phyloP scores from a whole-genome alignment of 345 rosid genomes.

The Triadica sebifera region DNA sequence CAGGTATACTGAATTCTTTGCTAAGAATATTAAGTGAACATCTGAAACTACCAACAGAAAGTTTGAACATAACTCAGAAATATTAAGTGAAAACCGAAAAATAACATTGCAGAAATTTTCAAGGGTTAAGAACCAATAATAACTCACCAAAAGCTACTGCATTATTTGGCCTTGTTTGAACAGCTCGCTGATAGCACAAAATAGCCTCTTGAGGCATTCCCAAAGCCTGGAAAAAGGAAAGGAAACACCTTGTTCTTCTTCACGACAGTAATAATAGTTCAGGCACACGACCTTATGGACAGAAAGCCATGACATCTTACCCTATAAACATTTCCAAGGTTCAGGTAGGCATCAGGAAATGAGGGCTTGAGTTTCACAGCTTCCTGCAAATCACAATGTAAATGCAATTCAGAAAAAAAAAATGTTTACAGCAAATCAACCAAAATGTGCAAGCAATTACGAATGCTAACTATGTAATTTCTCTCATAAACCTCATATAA shows the following conservation, averaged over 20 bases:
- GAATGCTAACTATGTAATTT: neutral
- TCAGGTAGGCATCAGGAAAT: conserved; percentile 92
- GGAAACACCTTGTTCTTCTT: conserved; percentile 38
- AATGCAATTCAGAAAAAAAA: too few relatives aligned
- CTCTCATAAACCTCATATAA: neutral
- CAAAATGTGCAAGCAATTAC: neutral
- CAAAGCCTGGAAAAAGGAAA: conserved; percentile 67
- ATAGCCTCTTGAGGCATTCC: conserved; percentile 96
- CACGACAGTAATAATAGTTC: conserved; percentile 20
- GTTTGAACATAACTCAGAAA: neutral
- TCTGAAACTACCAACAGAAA: too few relatives aligned
- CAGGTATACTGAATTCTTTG: neutral
- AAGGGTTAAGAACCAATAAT: neutral
- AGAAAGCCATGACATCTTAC: conserved; percentile 46
- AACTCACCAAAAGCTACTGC: conserved; percentile 85
- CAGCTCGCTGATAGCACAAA: conserved; percentile 81
- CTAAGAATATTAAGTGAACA: neutral
- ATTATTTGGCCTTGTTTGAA: conserved; percentile 75
- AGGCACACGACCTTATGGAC: conserved; percentile 28
- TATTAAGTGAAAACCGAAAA: too few relatives aligned
- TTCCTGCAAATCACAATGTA: too few relatives aligned
- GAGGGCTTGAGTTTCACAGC: conserved; percentile 87
- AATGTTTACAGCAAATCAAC: neutral
- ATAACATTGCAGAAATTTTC: too few relatives aligned
- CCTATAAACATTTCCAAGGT: conserved; percentile 97